Base-by-base conservation (phyloP, 345 rosid genomes). In the Pistacia vera region DNA sequence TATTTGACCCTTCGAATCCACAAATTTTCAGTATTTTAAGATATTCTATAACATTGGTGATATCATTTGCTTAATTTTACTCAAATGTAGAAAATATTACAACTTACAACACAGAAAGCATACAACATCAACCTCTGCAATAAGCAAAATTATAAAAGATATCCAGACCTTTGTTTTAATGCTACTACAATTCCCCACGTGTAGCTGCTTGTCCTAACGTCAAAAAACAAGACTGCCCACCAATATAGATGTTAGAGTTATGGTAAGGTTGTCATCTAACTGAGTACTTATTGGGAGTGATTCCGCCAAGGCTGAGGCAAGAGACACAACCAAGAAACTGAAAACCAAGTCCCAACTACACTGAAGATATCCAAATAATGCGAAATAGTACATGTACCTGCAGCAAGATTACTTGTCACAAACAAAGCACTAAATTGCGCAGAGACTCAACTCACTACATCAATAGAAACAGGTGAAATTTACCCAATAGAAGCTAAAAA, bases 261-360 rank as follows among this genome's bases (percentile, higher is more conserved):
- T 83, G 3, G 97, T 95, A 66, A 95, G 98, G 81, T 95, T 95
- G 86, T 95, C 99, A 66, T 95, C 99, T 59, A 95, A 89, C 74
- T 66, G 78, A 4, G 94, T 86, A 80, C 98, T 89, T 49, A 93
- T 83, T 17, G 98, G 97, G 25, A 88, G 91, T 69, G 99, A 95
- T 83, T 95, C 99, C 46, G 92, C 93, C 58, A 95, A 0, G 6
- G 97, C 79, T 2, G 99, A 90, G 51, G 89, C 97, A 62, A 88
- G 33, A 49, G 98, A 95, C 63, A 91, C 89, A 14, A 83, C 62
- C 74, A 88, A 67, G 83, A 95, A 92, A 66, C 97, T 89, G 51
- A 59, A 60, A 63, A 78, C 86, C 93, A 90, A 84, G 64, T 79
- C 83, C 81, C 89, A 74, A 61, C 86, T 83, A 79, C 38, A 72